phyloP scores from a whole-genome alignment of 371 early-diverging fungal genomes.

The Syncephalastrum contaminatum region DNA sequence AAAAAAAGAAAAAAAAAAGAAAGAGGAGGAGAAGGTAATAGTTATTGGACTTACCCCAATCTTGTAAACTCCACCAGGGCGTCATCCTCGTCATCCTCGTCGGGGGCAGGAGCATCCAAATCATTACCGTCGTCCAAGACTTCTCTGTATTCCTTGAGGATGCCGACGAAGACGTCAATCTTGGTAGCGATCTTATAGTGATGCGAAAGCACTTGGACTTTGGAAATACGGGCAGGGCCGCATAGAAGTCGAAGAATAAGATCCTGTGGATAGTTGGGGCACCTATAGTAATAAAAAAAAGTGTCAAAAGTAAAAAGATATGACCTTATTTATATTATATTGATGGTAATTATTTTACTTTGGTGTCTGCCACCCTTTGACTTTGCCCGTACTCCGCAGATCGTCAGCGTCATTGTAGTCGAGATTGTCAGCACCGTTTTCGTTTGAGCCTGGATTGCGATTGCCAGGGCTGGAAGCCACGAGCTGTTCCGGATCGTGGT shows the following conservation, averaged over 20 bases:
- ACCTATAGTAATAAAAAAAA: slow-evolving; percentile 40
- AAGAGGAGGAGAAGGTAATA: not conserved
- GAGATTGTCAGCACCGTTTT: slow-evolving; percentile 11
- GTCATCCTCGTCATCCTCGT: slow-evolving; percentile 18
- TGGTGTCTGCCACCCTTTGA: slow-evolving; percentile 50
- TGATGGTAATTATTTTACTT: slow-evolving; percentile 26
- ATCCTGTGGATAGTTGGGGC: slow-evolving; percentile 72
- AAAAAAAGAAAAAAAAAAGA: not conserved
- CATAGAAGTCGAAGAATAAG: slow-evolving; percentile 61
- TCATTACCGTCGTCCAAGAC: slow-evolving; percentile 11
- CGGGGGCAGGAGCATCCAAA: not conserved
- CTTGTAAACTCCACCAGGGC: slow-evolving; percentile 16
- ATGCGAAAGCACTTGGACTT: slow-evolving; percentile 74
- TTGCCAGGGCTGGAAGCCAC: slow-evolving; percentile 36
- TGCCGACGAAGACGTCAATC: slow-evolving; percentile 68
- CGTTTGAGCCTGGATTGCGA: slow-evolving; percentile 8
- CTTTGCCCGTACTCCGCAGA: slow-evolving; percentile 22
- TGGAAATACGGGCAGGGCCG: slow-evolving; percentile 62
- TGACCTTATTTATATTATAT: no score
- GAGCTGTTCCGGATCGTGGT: slow-evolving; percentile 37
- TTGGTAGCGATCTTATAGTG: slow-evolving; percentile 83
- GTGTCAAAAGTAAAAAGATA: not conserved
- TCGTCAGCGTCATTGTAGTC: slow-evolving; percentile 14
- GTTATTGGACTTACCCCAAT: slow-evolving; percentile 9
- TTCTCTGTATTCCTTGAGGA: slow-evolving; percentile 29